Evolutionary conservation across 1,139 yeast species (phyloP).

Genomic region (Candida sojae): DNA sequence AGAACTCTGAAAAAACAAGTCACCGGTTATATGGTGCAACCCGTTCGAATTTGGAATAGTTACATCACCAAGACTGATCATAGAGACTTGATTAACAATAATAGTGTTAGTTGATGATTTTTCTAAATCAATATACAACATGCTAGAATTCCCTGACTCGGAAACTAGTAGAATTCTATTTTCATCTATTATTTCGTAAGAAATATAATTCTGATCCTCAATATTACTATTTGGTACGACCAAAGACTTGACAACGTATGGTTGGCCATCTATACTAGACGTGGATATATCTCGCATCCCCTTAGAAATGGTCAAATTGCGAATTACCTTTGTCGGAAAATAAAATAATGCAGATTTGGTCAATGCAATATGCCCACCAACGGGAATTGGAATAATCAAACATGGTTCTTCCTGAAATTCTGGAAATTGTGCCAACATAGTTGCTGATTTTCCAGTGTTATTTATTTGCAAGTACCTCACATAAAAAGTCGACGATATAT

Average conservation of each 20-base stretch:
- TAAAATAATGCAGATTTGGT: conserved; percentile 32
- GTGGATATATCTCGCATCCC: conserved; percentile 5
- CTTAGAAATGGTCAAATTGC: conserved; percentile 16
- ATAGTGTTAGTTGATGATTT: conserved; percentile 3
- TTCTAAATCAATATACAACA: conserved; percentile 24
- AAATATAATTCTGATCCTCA: conserved; percentile 3
- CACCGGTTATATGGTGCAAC: conserved; percentile 30
- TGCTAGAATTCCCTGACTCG: conserved; percentile 31
- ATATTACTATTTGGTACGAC: not conserved
- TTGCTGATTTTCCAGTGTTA: conserved; percentile 14
- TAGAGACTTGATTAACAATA: conserved; percentile 22
- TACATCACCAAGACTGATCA: conserved; percentile 32
- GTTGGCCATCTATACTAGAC: conserved; percentile 1
- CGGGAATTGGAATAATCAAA: conserved; percentile 22
- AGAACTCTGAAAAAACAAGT: conserved; percentile 36
- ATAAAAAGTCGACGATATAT: conserved; percentile 33
- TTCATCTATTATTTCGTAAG: conserved; percentile 25
- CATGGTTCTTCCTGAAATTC: conserved; percentile 38
- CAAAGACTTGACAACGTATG: conserved; percentile 7
- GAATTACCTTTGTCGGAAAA: conserved; percentile 25
- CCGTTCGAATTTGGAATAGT: conserved; percentile 27
- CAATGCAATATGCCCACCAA: conserved; percentile 35
- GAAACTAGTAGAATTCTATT: conserved; percentile 30
- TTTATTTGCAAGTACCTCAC: conserved; percentile 29
- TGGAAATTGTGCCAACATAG: conserved; percentile 26